Evolutionary conservation across 352 stramenopile genomes (phyloP), one percentile per base, ranked within the genome.

Genomic region (Globisporangium spiculum): DNA sequence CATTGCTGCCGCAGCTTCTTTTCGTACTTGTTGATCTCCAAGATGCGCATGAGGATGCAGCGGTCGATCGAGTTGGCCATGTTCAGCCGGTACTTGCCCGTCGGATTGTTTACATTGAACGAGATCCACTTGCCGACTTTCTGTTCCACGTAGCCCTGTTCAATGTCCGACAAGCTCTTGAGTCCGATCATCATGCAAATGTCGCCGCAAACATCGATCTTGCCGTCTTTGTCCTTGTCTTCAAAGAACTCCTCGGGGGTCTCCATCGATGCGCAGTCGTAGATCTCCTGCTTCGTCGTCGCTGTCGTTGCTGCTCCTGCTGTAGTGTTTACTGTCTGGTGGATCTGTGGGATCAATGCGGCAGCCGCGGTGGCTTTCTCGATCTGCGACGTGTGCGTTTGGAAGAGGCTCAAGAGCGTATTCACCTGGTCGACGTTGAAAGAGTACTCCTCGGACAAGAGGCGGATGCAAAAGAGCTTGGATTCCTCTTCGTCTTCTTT

Each of bases 91-190:
- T 91, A 91, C 44, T 72, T 71, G 12, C 85, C 85, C n/a, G 75
- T 90, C 4, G 81, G 77, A n/a, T 93, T 93, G 66, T 71, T 67
- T 20, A 85, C 73, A 59, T 91, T 91, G 63, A 93, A 91, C 1
- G 83, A 90, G 63, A 91, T 84, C 85, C 85, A 93, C 58, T 91
- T 91, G 44, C 83, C 85, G 7, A 93, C 81, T 18, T 86, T 84
- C 60, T 84, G 76, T 60, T 91, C 85, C 9, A 91, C 81, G 56
- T 89, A 79, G 14, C 71, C 76, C 67, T 93, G 85, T 65, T 93
- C 85, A 46, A 93, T 69, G 46, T 85, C 83, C 6, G 81, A 90
- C 0, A 93, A 65, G 52, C 80, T 79, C 57, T 76, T 78, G 10
- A 93, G 76, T 4, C 85, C 85, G n/a, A 93, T 79, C 4, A 90